These are phyloP conservation scores for Exophiala sp. DNA, from an alignment of 2,329 filamentous ascomycete species.

Conservation along the genomic window DNA sequence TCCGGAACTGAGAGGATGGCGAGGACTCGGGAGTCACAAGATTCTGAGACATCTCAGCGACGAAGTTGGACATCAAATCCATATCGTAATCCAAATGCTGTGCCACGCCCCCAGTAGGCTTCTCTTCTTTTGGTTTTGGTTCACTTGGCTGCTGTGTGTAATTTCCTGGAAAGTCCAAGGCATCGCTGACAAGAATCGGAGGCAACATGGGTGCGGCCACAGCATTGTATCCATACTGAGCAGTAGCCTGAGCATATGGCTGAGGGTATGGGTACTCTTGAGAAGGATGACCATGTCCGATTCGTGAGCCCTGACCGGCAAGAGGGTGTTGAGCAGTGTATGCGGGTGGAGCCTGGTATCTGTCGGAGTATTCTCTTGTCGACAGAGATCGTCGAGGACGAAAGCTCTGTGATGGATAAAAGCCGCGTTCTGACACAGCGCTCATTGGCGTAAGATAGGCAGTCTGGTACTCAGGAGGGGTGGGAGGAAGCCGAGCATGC, in stretches of 20 bases:
- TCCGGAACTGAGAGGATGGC: constrained; percentile 73
- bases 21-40: constrained; percentile 61
- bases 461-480: constrained; percentile 29
- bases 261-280: constrained; percentile 23
- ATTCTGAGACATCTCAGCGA: constrained; percentile 80
- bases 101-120: constrained; percentile 78
- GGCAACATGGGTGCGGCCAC: constrained; percentile 38
- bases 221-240: constrained; percentile 23
- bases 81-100: constrained; percentile 95
- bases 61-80: constrained; percentile 93
- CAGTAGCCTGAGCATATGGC: constrained; percentile 9
- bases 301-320: constrained; percentile 8
- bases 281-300: constrained; percentile 16
- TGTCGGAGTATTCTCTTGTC: constrained; percentile 45
- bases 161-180: constrained; percentile 23
- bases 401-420: constrained; percentile 38
- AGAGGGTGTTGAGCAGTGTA: constrained; percentile 31
- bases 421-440: constrained; percentile 25
- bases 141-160: constrained; percentile 34
- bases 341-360: constrained; percentile 43
- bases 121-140: constrained; percentile 56
- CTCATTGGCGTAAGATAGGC: constrained; percentile 28
- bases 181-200: constrained; percentile 41
- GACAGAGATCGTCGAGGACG: constrained; percentile 43
- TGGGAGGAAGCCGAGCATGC: constrained; percentile 26